Percentiles rank a stretch among this genome's conserved stretches.
phyloP scores from a whole-genome alignment of 345 rosid genomes.

The Boechera retrofracta region DNA sequence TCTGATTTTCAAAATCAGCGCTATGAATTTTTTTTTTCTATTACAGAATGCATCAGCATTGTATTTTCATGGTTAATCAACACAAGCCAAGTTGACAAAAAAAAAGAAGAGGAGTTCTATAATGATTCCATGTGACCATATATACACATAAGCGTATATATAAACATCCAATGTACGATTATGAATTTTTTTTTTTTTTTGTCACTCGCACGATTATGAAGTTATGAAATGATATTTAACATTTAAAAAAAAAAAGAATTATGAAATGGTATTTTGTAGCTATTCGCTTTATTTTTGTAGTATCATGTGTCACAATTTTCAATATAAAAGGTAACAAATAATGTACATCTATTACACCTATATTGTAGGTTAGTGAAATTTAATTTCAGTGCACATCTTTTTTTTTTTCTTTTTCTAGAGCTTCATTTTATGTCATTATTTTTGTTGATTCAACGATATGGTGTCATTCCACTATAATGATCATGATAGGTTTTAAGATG shows the following conservation, averaged over 20 bases:
- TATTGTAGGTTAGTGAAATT: background rate
- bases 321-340: background rate
- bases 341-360: slow-evolving; percentile 1
- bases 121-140: slow-evolving; percentile 2
- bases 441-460: background rate
- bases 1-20: slow-evolving; percentile 1
- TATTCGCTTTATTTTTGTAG: background rate
- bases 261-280: background rate
- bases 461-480: background rate
- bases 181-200: no score
- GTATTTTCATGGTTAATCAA: slow-evolving; percentile 19
- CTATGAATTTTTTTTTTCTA: background rate
- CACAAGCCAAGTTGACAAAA: slow-evolving; percentile 14
- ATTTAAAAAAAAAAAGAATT: background rate
- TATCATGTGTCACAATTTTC: background rate
- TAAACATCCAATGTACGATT: background rate
- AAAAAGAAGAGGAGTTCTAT: background rate
- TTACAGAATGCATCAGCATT: background rate
- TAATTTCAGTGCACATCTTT: background rate
- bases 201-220: background rate
- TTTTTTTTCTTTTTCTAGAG: no score
- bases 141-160: background rate
- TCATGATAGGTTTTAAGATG: slow-evolving; percentile 7
- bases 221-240: background rate
- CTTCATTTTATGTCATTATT: background rate